Evolutionary conservation across 495 filamentous ascomycete genomes (phyloP), one percentile per base, ranked within the genome.

Genomic region (Sporormia fimetaria): DNA sequence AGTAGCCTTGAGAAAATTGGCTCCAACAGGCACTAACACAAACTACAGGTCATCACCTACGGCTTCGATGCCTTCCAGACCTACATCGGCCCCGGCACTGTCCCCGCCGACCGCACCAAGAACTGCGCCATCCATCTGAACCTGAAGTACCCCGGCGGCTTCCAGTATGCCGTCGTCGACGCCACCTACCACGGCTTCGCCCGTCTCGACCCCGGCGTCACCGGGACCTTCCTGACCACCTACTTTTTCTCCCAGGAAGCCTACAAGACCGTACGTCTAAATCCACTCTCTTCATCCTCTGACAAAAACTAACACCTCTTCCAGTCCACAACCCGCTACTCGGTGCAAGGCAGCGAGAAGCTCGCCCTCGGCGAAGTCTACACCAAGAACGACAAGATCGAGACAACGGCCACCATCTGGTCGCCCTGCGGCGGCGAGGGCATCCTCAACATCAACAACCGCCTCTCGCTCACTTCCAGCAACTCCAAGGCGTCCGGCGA

Each of bases 401-500:
- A 69, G 27, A 70, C 67, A 3, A 65, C 68, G 24, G 65, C 68
- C 40, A 58, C 63, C 58, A 66, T 75, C 63, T 75, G 61, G 67
- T 69, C 68, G 39, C 68, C 69, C 1, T 73, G 70, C 61, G 69
- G 71, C 50, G 65, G 61, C 55, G 67, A 45, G 44, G 70, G 70
- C 36, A 69, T 74, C 54, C 63, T 74, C 58, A 72, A 72, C 63
- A 59, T 74, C 59, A 74, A 74, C 64, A 74, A 74, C 67, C 66
- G 70, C 52, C 67, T 74, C 29, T 63, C 65, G 9, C 59, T 74
- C 23, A 67, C 65, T 38, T 59, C 57, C 53, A 59, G 51, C 51
- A 64, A 67, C 57, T 7, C 49, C 38, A 56, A 42, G n/a, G 69
- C 66, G 37, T 48, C 44, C 11, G 69, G 69, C 39, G 59, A 66